These are phyloP conservation scores for Hanseniaspora nectarophila DNA, from an alignment of 805 yeast genomes.

Conservation along the genomic window DNA sequence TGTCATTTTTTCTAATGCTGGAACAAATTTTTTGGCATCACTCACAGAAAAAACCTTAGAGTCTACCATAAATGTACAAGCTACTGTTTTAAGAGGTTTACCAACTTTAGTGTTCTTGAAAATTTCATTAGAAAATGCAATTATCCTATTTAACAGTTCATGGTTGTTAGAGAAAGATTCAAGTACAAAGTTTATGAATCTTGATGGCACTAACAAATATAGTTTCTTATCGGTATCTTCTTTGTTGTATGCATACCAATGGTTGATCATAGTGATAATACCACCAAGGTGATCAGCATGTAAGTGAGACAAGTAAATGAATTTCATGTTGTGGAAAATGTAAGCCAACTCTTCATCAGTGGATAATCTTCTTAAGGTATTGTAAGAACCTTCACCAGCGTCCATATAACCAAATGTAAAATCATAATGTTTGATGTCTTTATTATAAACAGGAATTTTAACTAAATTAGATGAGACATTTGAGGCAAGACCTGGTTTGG, in stretches of 20 bases:
- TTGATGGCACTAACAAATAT: slow-evolving; percentile 64
- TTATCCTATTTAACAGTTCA: not conserved
- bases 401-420: slow-evolving; percentile 54
- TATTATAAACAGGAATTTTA: slow-evolving; percentile 44
- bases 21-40: not conserved
- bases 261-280: slow-evolving; percentile 49
- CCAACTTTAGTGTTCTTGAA: slow-evolving; percentile 13
- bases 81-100: slow-evolving; percentile 16
- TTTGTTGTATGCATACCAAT: slow-evolving; percentile 45
- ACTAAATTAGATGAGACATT: slow-evolving; percentile 75
- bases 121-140: slow-evolving; percentile 14
- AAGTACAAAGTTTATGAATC: slow-evolving; percentile 48
- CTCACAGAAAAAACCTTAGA: no score
- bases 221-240: slow-evolving; percentile 33
- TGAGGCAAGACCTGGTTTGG: slow-evolving; percentile 71
- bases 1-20: not conserved
- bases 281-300: slow-evolving; percentile 98
- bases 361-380: slow-evolving; percentile 52
- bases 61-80: not conserved
- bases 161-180: slow-evolving; percentile 30
- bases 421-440: slow-evolving; percentile 19
- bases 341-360: slow-evolving; percentile 34
- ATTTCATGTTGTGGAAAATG: slow-evolving; percentile 47
- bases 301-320: slow-evolving; percentile 71
- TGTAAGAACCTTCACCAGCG: slow-evolving; percentile 91